Evolutionary conservation across 2,329 filamentous ascomycete species (phyloP).

Genomic region (Pyrenophora graminea): DNA sequence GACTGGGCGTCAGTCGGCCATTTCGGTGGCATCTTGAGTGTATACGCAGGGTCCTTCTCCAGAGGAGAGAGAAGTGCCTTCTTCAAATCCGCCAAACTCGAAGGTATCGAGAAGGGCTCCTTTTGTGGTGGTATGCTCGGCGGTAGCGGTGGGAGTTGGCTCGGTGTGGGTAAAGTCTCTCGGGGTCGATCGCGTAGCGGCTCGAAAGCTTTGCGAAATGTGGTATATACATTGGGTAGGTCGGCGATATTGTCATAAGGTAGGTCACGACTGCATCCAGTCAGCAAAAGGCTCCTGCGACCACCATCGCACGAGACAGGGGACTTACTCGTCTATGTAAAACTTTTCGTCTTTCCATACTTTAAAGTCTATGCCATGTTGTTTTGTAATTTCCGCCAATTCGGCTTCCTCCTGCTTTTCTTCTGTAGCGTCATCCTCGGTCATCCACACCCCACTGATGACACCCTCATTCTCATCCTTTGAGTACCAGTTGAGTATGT

Average conservation of each 20-base stretch:
- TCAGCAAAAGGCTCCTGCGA: constrained; percentile 10
- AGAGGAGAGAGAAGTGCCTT: constrained; percentile 63
- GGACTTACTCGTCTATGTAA: constrained; percentile 73
- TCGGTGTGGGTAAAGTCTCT: constrained; percentile 58
- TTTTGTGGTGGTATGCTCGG: constrained; percentile 62
- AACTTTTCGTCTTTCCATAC: constrained; percentile 78
- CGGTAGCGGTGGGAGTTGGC: constrained; percentile 63
- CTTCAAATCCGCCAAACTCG: constrained; percentile 58
- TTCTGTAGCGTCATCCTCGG: constrained; percentile 69
- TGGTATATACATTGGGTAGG: constrained; percentile 75
- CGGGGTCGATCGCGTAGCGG: constrained; percentile 70
- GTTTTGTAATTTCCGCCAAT: constrained; percentile 59
- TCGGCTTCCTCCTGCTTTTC: constrained; percentile 67
- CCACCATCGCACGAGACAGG: background rate
- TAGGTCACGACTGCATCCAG: constrained; percentile 64
- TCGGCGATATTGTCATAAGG: constrained; percentile 61
- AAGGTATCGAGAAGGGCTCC: constrained; percentile 67
- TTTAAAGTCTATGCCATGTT: constrained; percentile 63
- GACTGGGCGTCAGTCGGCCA: constrained; percentile 60
- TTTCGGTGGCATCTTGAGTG: constrained; percentile 57
- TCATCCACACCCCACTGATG: constrained; percentile 74
- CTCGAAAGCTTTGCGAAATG: constrained; percentile 73
- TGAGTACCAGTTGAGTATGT: constrained; percentile 57
- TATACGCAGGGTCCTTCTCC: constrained; percentile 46
- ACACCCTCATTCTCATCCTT: constrained; percentile 43